Percentiles rank a stretch among this genome's conserved stretches.
These are phyloP conservation scores for Ustilago nuda DNA, from an alignment of 1,284 basidiomycete genomes.

Conservation along the genomic window DNA sequence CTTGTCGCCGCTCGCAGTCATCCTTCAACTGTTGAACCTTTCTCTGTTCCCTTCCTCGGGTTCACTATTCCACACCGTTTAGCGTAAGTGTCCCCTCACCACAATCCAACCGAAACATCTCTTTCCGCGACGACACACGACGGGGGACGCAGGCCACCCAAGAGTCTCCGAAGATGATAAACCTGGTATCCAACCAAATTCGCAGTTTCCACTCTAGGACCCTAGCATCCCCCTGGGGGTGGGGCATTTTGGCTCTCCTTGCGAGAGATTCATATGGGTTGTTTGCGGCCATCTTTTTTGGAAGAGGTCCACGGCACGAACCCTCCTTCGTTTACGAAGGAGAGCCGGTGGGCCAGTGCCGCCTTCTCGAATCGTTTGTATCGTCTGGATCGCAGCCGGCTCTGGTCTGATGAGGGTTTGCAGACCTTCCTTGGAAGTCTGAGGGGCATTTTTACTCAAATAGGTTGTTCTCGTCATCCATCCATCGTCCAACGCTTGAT, in stretches of 20 bases:
- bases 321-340: constrained; percentile 61
- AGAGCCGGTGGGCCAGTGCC: constrained; percentile 66
- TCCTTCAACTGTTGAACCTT: constrained; percentile 2
- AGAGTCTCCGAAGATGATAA: constrained; percentile 66
- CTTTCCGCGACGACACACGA: background rate
- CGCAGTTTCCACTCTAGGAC: constrained; percentile 70
- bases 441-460: constrained; percentile 45
- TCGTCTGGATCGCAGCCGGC: constrained; percentile 68
- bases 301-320: constrained; percentile 67
- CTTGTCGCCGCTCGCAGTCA: constrained; percentile 17
- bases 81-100: constrained; percentile 29
- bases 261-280: constrained; percentile 63
- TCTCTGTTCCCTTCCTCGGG: constrained; percentile 6
- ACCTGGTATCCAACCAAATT: constrained; percentile 70
- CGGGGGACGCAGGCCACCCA: background rate
- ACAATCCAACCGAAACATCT: background rate
- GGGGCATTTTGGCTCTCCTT: constrained; percentile 66
- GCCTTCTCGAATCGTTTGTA: constrained; percentile 63
- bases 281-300: constrained; percentile 58
- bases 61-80: constrained; percentile 2
- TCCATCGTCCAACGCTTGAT: constrained; percentile 18
- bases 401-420: constrained; percentile 68
- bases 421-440: constrained; percentile 70
- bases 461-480: background rate
- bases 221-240: constrained; percentile 60